Evolutionary conservation across 805 yeast genomes (phyloP).

Genomic region (Komagataella kurtzmanii): DNA sequence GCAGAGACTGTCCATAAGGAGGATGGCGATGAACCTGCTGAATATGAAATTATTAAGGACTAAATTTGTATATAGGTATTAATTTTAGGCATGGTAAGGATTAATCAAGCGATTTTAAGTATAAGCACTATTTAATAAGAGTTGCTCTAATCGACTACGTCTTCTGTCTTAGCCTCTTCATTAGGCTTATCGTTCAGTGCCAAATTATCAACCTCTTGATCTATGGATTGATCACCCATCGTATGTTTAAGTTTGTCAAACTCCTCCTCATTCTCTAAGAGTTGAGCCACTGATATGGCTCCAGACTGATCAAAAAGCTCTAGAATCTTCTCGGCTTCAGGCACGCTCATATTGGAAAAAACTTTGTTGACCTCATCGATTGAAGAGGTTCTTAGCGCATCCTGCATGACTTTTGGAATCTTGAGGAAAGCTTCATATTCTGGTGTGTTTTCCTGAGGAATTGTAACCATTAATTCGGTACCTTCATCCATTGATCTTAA

Average conservation of each 20-base stretch:
- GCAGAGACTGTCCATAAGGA: neutral
- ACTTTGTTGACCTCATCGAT: constrained; percentile 76
- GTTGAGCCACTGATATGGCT: constrained; percentile 70
- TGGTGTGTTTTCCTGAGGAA: constrained; percentile 47
- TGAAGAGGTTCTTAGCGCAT: constrained; percentile 58
- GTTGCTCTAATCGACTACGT: neutral
- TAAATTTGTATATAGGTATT: neutral
- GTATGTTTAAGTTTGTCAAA: constrained; percentile 41
- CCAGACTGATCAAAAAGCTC: constrained; percentile 69
- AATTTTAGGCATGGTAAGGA: neutral
- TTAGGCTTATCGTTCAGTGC: neutral
- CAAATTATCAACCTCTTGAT: neutral
- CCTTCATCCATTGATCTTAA: constrained; percentile 79
- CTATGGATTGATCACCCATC: constrained; percentile 16
- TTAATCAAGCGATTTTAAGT: neutral
- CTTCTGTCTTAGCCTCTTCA: neutral
- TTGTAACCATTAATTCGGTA: constrained; percentile 54
- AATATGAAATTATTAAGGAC: neutral
- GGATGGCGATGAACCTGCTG: neutral
- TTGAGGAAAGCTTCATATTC: constrained; percentile 41
- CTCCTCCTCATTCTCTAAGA: constrained; percentile 60
- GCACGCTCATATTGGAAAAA: constrained; percentile 58
- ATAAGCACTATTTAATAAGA: too few species aligned
- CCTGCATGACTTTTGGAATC: constrained; percentile 50
- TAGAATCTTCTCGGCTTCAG: constrained; percentile 68